Conservation (phyloP, 2,329 filamentous ascomycete species). For the Onygena corvina region DNA sequence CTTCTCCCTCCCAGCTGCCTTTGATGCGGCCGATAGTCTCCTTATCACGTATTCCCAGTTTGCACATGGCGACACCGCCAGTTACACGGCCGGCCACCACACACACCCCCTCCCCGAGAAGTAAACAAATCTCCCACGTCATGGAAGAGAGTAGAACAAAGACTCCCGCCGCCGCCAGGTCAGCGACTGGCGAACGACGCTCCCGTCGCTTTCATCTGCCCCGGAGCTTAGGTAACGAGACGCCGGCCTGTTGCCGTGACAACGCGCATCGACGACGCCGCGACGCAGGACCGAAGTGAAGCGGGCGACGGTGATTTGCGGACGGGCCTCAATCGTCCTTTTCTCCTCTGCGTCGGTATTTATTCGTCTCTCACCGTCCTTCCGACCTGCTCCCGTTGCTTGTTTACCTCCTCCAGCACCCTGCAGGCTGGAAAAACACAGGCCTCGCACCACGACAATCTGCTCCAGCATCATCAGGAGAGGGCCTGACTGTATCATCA, state of each 20-base stretch:
- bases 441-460: too few species aligned
- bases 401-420: conserved; percentile 2
- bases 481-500: too few species aligned
- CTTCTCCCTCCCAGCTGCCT: too few species aligned
- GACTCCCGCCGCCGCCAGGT: too few species aligned
- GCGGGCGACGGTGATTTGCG: conserved; percentile 4
- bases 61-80: background rate
- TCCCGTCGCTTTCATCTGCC: too few species aligned
- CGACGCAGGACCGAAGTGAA: conserved; percentile 5
- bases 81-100: background rate
- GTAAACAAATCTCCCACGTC: background rate
- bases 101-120: background rate
- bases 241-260: conserved; percentile 5
- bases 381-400: background rate
- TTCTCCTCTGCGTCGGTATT: conserved; percentile 4
- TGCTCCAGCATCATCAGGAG: background rate
- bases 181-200: too few species aligned
- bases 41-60: background rate
- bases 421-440: background rate
- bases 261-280: conserved; percentile 6
- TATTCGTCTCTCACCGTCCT: background rate
- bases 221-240: too few species aligned
- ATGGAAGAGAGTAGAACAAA: background rate
- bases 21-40: too few species aligned
- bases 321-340: background rate